Evolutionary conservation across 2,329 filamentous ascomycete species (phyloP).

Genomic region (Ophiostoma tasmaniense): DNA sequence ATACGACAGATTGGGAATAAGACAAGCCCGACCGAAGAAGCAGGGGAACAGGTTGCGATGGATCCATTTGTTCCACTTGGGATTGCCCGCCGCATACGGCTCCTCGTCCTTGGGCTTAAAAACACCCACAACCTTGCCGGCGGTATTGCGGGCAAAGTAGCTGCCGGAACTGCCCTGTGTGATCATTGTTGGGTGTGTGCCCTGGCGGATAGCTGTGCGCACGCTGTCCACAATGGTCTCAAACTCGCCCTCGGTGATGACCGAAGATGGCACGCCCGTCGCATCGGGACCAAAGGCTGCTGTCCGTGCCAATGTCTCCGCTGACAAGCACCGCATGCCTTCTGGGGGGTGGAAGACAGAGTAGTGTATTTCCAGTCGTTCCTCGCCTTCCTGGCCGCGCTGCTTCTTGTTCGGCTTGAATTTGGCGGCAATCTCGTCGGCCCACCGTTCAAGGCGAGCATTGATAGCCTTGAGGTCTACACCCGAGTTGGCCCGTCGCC

Average conservation of each 20-base stretch:
- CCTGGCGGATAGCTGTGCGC: constrained; percentile 78
- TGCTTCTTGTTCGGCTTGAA: constrained; percentile 78
- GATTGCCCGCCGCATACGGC: constrained; percentile 91
- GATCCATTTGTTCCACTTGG: constrained; percentile 99
- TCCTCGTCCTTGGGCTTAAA: constrained; percentile 99
- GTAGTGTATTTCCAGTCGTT: constrained; percentile 89
- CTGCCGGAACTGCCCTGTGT: constrained; percentile 94
- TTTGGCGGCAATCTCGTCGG: constrained; percentile 92
- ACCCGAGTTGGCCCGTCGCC: constrained; percentile 62
- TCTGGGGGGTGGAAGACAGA: constrained; percentile 94
- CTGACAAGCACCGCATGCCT: constrained; percentile 69
- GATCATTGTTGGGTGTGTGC: constrained; percentile 90
- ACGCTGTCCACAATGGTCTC: constrained; percentile 86
- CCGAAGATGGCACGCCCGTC: constrained; percentile 40
- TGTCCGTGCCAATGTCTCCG: constrained; percentile 56
- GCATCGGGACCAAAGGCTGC: constrained; percentile 20
- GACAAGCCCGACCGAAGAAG: constrained; percentile 83
- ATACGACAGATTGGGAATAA: constrained; percentile 96
- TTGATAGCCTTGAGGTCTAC: constrained; percentile 99
- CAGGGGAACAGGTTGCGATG: constrained; percentile 95
- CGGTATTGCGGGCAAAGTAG: constrained; percentile 88
- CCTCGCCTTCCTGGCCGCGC: constrained; percentile 59
- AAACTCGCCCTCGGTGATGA: constrained; percentile 54
- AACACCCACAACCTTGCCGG: constrained; percentile 91
- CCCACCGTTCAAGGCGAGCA: constrained; percentile 88